Conservation (phyloP, 2,329 filamentous ascomycete species). For the Chaetomiaceae sp. region DNA sequence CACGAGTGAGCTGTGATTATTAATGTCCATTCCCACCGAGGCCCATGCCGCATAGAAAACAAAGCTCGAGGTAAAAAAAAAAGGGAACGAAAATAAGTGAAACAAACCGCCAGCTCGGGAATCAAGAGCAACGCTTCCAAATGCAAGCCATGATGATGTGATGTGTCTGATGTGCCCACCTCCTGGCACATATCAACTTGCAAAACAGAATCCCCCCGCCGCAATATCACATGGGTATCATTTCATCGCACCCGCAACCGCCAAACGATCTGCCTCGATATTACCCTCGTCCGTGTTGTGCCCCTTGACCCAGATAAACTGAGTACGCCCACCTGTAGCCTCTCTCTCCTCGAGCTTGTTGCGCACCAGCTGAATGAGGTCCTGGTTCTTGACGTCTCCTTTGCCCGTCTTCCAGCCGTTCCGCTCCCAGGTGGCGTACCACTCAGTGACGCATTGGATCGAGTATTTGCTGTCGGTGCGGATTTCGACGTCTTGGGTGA, state of each 20-base stretch:
- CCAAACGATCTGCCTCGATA: slow-evolving; percentile 71
- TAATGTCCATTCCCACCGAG: too few relatives aligned
- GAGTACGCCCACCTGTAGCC: slow-evolving; percentile 54
- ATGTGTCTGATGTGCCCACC: neutral
- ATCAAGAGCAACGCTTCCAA: neutral
- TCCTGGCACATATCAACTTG: neutral
- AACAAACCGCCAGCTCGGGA: neutral
- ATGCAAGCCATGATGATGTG: neutral
- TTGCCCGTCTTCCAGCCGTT: slow-evolving; percentile 72
- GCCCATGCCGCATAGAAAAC: neutral
- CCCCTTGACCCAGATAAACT: slow-evolving; percentile 87
- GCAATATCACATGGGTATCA: slow-evolving; percentile 15
- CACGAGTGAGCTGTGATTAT: too few relatives aligned
- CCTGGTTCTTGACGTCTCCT: slow-evolving; percentile 77
- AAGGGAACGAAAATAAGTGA: neutral
- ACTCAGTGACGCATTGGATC: slow-evolving; percentile 82
- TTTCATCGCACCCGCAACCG: slow-evolving; percentile 42
- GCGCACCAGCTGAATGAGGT: slow-evolving; percentile 71
- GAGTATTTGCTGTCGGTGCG: slow-evolving; percentile 86
- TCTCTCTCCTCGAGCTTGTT: slow-evolving; percentile 66
- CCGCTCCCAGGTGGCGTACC: slow-evolving; percentile 71
- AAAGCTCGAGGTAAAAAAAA: neutral
- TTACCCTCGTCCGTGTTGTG: slow-evolving; percentile 73
- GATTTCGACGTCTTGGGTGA: slow-evolving; percentile 66
- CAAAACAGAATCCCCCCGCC: neutral